These are phyloP conservation scores for Geum urbanum DNA, from an alignment of 306 rosid species.

Conservation along the genomic window DNA sequence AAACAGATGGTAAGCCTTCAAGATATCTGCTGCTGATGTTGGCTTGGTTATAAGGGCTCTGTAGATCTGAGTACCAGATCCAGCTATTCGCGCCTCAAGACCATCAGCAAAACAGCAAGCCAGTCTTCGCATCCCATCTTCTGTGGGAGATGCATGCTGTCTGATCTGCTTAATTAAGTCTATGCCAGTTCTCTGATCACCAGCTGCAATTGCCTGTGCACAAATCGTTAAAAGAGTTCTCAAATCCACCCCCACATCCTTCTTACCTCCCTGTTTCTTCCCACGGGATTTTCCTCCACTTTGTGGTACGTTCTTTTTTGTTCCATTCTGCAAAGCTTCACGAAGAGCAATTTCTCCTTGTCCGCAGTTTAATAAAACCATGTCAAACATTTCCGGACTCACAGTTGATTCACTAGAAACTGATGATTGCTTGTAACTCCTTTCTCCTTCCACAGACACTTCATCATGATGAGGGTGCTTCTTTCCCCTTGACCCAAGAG, in stretches of 20 bases:
- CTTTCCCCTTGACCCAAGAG: constrained; percentile 24
- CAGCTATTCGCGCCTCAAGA: constrained; percentile 40
- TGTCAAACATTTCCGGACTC: constrained; percentile 38
- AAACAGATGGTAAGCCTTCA: constrained; percentile 41
- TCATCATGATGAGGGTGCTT: constrained; percentile 27
- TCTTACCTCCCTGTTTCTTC: constrained; percentile 32
- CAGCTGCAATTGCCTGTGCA: constrained; percentile 38
- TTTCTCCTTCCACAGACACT: constrained; percentile 17
- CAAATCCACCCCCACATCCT: constrained; percentile 32
- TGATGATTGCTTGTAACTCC: constrained; percentile 34
- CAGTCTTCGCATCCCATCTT: constrained; percentile 38
- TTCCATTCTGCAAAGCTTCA: constrained; percentile 25
- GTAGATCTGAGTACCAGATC: constrained; percentile 33
- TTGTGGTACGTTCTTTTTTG: constrained; percentile 21
- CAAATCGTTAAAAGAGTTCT: constrained; percentile 34
- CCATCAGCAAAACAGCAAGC: constrained; percentile 40
- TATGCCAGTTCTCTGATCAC: constrained; percentile 23
- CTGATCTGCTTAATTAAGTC: constrained; percentile 38
- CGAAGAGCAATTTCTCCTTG: constrained; percentile 20
- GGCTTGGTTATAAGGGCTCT: constrained; percentile 32
- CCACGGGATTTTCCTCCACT: constrained; percentile 29
- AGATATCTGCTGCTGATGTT: constrained; percentile 34
- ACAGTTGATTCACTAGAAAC: constrained; percentile 27
- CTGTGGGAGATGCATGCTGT: constrained; percentile 30
- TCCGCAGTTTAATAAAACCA: constrained; percentile 21